Evolutionary conservation across 257 asterid species (phyloP).

Genomic region (Perilla frutescens): DNA sequence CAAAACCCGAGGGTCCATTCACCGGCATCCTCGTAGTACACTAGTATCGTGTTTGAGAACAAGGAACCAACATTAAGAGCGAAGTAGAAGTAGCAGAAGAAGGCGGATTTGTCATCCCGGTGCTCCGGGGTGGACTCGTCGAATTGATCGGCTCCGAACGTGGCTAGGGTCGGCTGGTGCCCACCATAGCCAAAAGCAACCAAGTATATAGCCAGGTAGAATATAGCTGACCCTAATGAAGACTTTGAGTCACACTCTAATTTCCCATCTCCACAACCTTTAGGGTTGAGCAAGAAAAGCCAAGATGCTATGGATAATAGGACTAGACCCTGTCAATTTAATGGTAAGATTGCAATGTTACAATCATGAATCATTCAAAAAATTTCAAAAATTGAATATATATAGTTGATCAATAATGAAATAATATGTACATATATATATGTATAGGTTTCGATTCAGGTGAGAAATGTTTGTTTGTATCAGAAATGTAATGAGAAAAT

Average conservation of each 20-base stretch:
- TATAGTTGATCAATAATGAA: no score
- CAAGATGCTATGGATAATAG: slow-evolving; percentile 45
- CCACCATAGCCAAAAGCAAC: slow-evolving; percentile 88
- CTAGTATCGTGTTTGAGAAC: slow-evolving; percentile 73
- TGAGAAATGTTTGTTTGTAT: no score
- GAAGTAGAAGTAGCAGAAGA: slow-evolving; percentile 75
- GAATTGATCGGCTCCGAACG: slow-evolving; percentile 83
- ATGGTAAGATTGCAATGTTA: no score
- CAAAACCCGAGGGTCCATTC: slow-evolving; percentile 72
- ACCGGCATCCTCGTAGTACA: slow-evolving; percentile 73
- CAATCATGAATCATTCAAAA: no score
- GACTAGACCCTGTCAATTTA: slow-evolving; percentile 38
- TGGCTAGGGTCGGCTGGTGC: slow-evolving; percentile 82
- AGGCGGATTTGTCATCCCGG: slow-evolving; percentile 43
- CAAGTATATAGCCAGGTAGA: slow-evolving; percentile 70
- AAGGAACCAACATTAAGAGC: slow-evolving; percentile 75
- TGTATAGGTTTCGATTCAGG: no score
- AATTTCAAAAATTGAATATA: no score
- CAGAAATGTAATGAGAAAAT: no score
- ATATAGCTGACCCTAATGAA: slow-evolving; percentile 36
- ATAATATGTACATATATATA: no score
- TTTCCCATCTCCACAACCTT: slow-evolving; percentile 48
- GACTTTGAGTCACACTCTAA: slow-evolving; percentile 27
- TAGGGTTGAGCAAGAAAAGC: slow-evolving; percentile 44
- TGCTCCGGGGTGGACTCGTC: slow-evolving; percentile 47